Base-by-base conservation (phyloP, 192 early-diverging fungal genomes). In the Coemansia sp. region DNA sequence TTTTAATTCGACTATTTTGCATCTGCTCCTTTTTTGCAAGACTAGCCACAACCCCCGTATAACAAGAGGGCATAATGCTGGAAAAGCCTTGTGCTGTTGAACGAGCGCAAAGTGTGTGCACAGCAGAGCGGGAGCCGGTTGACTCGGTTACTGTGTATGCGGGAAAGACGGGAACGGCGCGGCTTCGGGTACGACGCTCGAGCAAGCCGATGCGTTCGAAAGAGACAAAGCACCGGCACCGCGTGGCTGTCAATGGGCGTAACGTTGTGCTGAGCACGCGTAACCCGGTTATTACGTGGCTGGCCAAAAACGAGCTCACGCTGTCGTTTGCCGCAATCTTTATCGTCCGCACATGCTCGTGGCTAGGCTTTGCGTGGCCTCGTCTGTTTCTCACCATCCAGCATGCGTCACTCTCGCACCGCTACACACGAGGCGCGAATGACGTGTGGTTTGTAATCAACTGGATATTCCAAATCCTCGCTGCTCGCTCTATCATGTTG, bases 391-490 rank as follows among this genome's bases (percentile, higher is more conserved):
- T 73, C 47, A 25, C 29, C 37, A 69, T 79, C 60, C 71, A 79
- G 43, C 76, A 79, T 60, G 29, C 51, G 27, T 41, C 65, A 32
- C 43, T 25, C 47, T 15, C 51, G 45, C n/a, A 24, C 12, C 51
- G 58, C 19, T 79, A 62, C 19, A 72, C 73, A 29, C 67, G 76
- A 37, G 88, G 89, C 14, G 39, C 38, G 6, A 64, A 86, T 15
- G 89, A 92, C 58, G 38, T 81, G n/a, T 83, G 79, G 29, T 87
- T 89, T 66, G 82, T 90, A 5, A 55, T 53, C 25, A 86, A 86
- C 69, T 90, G 88, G 88, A 72, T 89, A 23, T 62, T 89, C 11
- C 78, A 79, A 45, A 86, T 89, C 22, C 87, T 89, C 10, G 86
- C 86, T 17, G 59, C 86, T 9, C 85, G 90, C 12, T 84, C 86